Conservation (phyloP, 176 grass and related monocot species). For the Tillandsia leiboldiana region DNA sequence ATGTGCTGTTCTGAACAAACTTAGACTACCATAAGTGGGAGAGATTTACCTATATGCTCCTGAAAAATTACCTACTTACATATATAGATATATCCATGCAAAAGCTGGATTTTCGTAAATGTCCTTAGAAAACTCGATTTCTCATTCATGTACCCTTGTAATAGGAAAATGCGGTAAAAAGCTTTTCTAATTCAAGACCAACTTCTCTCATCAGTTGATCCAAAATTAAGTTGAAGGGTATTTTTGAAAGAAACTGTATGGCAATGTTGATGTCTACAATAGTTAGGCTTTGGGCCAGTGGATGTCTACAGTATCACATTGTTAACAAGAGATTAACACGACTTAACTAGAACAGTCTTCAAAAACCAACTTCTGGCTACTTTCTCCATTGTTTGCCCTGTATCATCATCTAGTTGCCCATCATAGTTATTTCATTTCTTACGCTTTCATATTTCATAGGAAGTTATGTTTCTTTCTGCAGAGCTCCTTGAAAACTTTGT, state of each 20-base stretch:
- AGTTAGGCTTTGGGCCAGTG: not conserved
- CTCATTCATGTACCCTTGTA: too few species aligned
- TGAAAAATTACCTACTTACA: too few species aligned
- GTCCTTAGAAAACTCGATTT: too few species aligned
- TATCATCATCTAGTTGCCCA: not conserved
- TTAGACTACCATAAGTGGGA: not conserved
- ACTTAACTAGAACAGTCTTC: not conserved
- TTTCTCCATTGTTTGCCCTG: not conserved
- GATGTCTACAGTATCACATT: not conserved
- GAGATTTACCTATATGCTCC: too few species aligned
- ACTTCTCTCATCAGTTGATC: too few species aligned
- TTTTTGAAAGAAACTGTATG: too few species aligned
- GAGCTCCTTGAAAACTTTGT: slow-evolving; percentile 49
- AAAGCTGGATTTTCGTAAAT: too few species aligned
- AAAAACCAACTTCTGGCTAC: not conserved
- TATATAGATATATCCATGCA: too few species aligned
- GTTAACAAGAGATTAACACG: not conserved
- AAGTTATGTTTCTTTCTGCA: slow-evolving; percentile 22
- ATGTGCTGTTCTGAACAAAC: not conserved
- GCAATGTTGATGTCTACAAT: not conserved
- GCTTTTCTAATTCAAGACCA: too few species aligned
- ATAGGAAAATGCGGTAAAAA: too few species aligned
- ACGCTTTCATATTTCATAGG: not conserved
- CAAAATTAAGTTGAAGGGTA: too few species aligned
- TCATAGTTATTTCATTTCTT: not conserved